These are phyloP conservation scores for Termitomyces sp. DNA, from an alignment of 768 basidiomycete genomes.

Conservation along the genomic window DNA sequence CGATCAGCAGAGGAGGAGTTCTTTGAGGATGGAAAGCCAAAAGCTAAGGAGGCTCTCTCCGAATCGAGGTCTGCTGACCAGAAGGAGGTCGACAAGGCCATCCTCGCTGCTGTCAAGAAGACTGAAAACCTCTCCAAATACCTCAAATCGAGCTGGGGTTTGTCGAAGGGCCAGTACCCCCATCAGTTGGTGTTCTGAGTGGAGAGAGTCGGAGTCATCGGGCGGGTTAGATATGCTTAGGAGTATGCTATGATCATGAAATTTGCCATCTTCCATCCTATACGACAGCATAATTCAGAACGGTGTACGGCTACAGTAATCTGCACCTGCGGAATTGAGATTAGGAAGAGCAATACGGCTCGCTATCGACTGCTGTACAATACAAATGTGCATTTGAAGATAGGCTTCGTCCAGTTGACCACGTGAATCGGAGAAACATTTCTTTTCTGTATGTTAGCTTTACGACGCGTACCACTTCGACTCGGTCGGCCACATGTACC, in stretches of 20 bases:
- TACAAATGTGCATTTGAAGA: background rate
- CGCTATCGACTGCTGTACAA: too few species aligned
- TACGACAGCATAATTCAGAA: conserved; percentile 25
- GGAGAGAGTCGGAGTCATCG: conserved; percentile 14
- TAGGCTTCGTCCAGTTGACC: background rate
- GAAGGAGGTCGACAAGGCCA: conserved; percentile 77
- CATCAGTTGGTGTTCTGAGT: conserved; percentile 89
- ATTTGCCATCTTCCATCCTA: conserved; percentile 29
- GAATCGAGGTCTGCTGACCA: conserved; percentile 88
- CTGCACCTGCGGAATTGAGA: background rate
- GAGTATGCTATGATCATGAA: conserved; percentile 33
- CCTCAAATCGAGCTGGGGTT: conserved; percentile 87
- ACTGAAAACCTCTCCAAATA: conserved; percentile 90
- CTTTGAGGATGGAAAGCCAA: conserved; percentile 91
- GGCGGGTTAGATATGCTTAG: conserved; percentile 18
- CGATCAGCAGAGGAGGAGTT: conserved; percentile 94
- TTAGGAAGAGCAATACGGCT: too few species aligned
- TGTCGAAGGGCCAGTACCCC: conserved; percentile 96
- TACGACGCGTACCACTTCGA: conserved; percentile 27
- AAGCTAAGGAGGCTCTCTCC: conserved; percentile 82
- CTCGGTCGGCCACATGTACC: conserved; percentile 13
- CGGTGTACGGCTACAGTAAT: background rate
- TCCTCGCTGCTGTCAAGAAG: conserved; percentile 86
- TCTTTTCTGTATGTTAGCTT: conserved; percentile 27
- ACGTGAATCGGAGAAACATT: background rate